Evolutionary conservation across 1,284 basidiomycete species (phyloP), one percentile per base, ranked within the genome.

Genomic region (Heimioporus punctisporus): DNA sequence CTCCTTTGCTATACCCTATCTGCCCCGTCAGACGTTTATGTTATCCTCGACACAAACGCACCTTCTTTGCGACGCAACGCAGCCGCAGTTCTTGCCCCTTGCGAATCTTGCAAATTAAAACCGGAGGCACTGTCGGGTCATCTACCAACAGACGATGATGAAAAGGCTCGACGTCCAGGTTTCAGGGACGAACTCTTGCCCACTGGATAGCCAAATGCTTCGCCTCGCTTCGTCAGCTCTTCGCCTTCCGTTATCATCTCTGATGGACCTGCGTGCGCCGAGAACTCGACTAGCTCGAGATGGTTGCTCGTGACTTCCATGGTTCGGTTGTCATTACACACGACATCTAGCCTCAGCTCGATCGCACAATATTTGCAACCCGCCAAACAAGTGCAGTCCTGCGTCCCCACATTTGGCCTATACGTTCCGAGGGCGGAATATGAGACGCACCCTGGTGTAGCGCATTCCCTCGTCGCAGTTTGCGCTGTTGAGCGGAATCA

Each of bases 1-100:
- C 70, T 98, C 95, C 77, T 99, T 98, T 10, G 95, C 95, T 57
- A 98, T 92, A 27, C 97, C 97, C 93, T 97, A 62, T 21, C 45
- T 37, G 23, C 31, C 50, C 27, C 40, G 56, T 52, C 15, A 48
- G 50, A 51, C 24, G 26, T 8, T 42, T n/a, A n/a, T n/a, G n/a
- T n/a, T n/a, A n/a, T n/a, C n/a, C n/a, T n/a, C 52, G 34, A 52
- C 37, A 51, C 17, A 8, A 8, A 28, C 57, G 24, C 55, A 92
- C 93, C 85, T 98, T 98, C 73, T 96, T 95, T 4, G 96, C 97
- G 53, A 93, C 86, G 72, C 97, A 98, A 37, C 82, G 82, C 52
- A 97, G 69, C 66, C 86, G 91, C 39, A 99, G 78, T 71, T 97
- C 93, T 72, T 99, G 97, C 0, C 96, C 96, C 73, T 93, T 93